Evolutionary conservation across 495 filamentous ascomycete species (phyloP), one percentile per base, ranked within the genome.

Genomic region (Cryomyces minteri): DNA sequence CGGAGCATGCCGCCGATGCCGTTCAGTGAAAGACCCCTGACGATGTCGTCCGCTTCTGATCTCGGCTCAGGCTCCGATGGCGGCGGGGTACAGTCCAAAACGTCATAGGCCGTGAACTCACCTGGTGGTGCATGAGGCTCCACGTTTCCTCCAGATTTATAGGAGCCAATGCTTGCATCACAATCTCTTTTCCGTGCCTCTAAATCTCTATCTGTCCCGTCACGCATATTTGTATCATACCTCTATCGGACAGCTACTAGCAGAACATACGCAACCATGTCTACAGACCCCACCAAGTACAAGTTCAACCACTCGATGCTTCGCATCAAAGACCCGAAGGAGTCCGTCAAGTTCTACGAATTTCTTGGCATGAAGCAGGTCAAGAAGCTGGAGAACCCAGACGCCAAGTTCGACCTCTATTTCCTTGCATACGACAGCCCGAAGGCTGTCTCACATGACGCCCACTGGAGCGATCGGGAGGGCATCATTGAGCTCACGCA

Each of bases 401-500:
- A 93, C 44, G 74, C 77, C 58, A 92, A 88, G 51, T 94, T 95
- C 62, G 82, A 86, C 57, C 76, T 94, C 48, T 88, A 86, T 67
- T 87, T 88, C 66, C 70, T 88, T 36, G 79, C 72, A 40, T 86
- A 81, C 64, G 79, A 88, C 61, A 65, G 66, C 4, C 68, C 80
- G 4, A 60, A 64, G 18, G 75, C 82, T 28, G 60, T 66, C 32
- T 81, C 77, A 4, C 59, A 58, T 32, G 79, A 72, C 48, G 71
- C 70, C 51, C 71, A 71, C 55, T 80, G 78, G 62, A 84, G 79
- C 46, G 84, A 92, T 62, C 82, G 88, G 44, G 79, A 94, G 54
- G 88, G 83, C 32, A 67, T 94, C 18, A 73, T 98, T 52, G 90
- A 98, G 59, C 76, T 98, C 48, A 94, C 85, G 45, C 90, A 98